These are phyloP conservation scores for Calonectria pauciramosa DNA, from an alignment of 2,329 filamentous ascomycete species.

Conservation along the genomic window DNA sequence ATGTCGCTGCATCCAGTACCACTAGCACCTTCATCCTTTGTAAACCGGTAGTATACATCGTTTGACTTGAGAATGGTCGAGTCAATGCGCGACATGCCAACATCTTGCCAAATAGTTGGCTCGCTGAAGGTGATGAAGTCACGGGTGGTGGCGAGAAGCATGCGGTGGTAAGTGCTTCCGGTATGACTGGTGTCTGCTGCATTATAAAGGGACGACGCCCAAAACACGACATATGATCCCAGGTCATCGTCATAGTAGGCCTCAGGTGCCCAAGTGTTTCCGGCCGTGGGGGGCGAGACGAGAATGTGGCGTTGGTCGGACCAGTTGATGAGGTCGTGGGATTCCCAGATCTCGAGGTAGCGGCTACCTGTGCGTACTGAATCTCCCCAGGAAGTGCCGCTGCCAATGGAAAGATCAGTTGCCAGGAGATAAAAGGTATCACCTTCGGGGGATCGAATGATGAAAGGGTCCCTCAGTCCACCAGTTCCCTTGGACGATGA, in stretches of 20 bases:
- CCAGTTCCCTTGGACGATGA: constrained; percentile 61
- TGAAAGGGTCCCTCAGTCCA: constrained; percentile 66
- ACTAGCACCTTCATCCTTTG: constrained; percentile 65
- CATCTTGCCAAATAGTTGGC: constrained; percentile 73
- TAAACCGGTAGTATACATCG: constrained; percentile 64
- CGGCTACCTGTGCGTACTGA: constrained; percentile 61
- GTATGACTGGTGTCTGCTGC: constrained; percentile 57
- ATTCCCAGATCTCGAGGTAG: constrained; percentile 68
- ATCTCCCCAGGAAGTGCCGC: constrained; percentile 66
- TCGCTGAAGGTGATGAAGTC: constrained; percentile 62
- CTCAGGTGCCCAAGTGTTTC: constrained; percentile 68
- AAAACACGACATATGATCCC: constrained; percentile 60
- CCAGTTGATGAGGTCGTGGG: constrained; percentile 64
- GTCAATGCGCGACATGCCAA: constrained; percentile 69
- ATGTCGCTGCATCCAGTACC: constrained; percentile 67
- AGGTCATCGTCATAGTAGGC: constrained; percentile 62
- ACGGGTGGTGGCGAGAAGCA: constrained; percentile 64
- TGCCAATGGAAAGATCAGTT: constrained; percentile 67
- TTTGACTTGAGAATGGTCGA: constrained; percentile 62
- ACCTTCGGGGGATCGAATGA: constrained; percentile 65
- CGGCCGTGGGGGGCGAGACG: constrained; percentile 63
- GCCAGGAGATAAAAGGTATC: constrained; percentile 66
- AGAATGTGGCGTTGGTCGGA: constrained; percentile 63
- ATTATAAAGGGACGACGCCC: constrained; percentile 59
- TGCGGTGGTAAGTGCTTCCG: constrained; percentile 62